Evolutionary conservation across 1,139 yeast genomes (phyloP), one percentile per base, ranked within the genome.

Genomic region (Arxiozyma telluris): DNA sequence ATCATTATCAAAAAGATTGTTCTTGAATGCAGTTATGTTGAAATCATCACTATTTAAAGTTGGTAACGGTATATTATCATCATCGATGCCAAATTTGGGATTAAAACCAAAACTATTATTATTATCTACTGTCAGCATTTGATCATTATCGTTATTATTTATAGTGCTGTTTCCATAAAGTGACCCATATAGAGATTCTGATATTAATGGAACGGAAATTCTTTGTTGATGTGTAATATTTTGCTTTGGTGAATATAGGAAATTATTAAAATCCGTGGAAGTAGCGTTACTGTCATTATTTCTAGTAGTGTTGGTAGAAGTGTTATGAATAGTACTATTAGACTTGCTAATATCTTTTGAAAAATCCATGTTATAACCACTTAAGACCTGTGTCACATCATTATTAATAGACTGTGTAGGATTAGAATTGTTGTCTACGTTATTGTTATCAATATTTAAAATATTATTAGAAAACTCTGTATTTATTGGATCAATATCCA

Each of bases 361-460:
- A 34, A 62, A 64, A 51, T 62, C 62, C 58, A 65, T 57, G 50
- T 66, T 64, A 52, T 65, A 67, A 18, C 59, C 68, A 52, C 59
- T 60, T 41, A 66, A 53, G 20, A 61, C 58, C 49, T 65, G 63
- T 9, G 64, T 56, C 17, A 51, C 38, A 15, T 42, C 25, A 18
- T 41, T 34, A 23, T 51, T 42, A 1, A 45, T n/a, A 22, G 30
- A 11, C 41, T 41, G 39, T 22, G 21, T 18, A 9, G 22, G 21
- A 20, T 43, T 41, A 20, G 38, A 21, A 12, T 44, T 34, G n/a
- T 17, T 38, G 21, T 52, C 44, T 6, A 23, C 21, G 22, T 48
- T 41, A 34, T 18, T 23, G 15, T 12, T 44, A 49, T 44, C 41
- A 22, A 38, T 50, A 27, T 30, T 51, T 42, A 45, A 38, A 38